Evolutionary conservation across 768 basidiomycete genomes (phyloP).

Genomic region (Kwoniella mangroviensis): DNA sequence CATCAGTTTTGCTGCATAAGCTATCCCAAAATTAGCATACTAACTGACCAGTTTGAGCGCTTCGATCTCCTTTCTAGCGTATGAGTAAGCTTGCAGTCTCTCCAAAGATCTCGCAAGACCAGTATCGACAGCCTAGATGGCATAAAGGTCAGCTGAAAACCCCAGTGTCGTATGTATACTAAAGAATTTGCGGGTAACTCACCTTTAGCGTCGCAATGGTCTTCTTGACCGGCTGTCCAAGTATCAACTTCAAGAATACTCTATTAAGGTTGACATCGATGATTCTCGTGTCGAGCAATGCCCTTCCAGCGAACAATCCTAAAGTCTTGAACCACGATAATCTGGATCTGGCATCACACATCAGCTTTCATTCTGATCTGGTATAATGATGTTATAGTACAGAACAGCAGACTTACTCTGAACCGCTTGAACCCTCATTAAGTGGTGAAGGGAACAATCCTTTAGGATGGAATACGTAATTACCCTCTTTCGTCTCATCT

Average conservation of each 20-base stretch:
- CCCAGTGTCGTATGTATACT: too few species aligned
- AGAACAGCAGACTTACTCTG: constrained; percentile 9
- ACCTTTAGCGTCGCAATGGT: constrained; percentile 84
- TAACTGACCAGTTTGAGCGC: constrained; percentile 54
- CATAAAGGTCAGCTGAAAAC: neutral
- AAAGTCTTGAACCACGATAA: constrained; percentile 85
- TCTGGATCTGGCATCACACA: constrained; percentile 66
- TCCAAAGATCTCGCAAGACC: constrained; percentile 82
- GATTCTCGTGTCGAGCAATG: constrained; percentile 94
- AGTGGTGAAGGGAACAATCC: constrained; percentile 87
- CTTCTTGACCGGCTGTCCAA: constrained; percentile 83
- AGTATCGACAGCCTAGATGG: constrained; percentile 73
- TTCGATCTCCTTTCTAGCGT: constrained; percentile 63
- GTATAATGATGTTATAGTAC: neutral
- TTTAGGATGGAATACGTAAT: constrained; percentile 79
- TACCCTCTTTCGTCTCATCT: constrained; percentile 65
- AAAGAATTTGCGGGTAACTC: constrained; percentile 33
- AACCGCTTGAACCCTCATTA: constrained; percentile 31
- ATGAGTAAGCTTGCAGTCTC: constrained; percentile 68
- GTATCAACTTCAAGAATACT: constrained; percentile 86
- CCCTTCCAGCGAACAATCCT: constrained; percentile 95
- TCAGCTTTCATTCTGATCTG: neutral
- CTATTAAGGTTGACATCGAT: constrained; percentile 95
- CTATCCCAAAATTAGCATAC: neutral
- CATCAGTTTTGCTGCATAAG: neutral